phyloP scores from a whole-genome alignment of 768 basidiomycete genomes.

The Hygrophorus pudorinus region DNA sequence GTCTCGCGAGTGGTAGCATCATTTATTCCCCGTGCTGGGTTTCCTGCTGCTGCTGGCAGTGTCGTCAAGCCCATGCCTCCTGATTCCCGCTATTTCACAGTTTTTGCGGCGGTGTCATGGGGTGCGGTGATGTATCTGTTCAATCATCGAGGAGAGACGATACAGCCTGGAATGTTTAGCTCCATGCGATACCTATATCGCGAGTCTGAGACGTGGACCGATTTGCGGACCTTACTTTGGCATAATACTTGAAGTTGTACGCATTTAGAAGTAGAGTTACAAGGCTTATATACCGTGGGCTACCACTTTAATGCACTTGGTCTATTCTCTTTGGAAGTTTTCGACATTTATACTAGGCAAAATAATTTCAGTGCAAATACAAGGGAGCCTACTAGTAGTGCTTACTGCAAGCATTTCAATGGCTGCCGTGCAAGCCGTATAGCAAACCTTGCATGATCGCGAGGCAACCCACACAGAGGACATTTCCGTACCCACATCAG shows the following conservation, averaged over 20 bases:
- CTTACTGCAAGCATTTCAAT: constrained; percentile 60
- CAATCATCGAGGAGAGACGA: constrained; percentile 74
- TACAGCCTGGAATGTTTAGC: constrained; percentile 95
- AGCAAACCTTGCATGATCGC: constrained; percentile 39
- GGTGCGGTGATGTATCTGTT: constrained; percentile 97
- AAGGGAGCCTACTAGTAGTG: too few relatives aligned
- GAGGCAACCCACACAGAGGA: constrained; percentile 35
- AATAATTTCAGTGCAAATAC: constrained; percentile 6
- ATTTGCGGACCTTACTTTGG: constrained; percentile 81
- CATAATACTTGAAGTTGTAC: constrained; percentile 56
- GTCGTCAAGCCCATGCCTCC: constrained; percentile 69
- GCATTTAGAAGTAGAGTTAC: neutral
- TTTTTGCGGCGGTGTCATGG: constrained; percentile 87
- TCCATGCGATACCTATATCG: constrained; percentile 94
- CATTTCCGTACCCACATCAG: constrained; percentile 65
- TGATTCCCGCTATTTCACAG: constrained; percentile 71
- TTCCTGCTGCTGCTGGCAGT: constrained; percentile 32
- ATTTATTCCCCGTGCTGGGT: constrained; percentile 71
- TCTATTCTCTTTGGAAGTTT: constrained; percentile 42
- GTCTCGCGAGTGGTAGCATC: constrained; percentile 87
- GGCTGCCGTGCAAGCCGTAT: constrained; percentile 53
- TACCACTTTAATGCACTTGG: constrained; percentile 19
- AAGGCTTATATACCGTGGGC: neutral
- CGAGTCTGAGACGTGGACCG: constrained; percentile 82
- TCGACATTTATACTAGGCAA: constrained; percentile 51